Evolutionary conservation across 257 asterid genomes (phyloP).

Genomic region (Primulina eburnea): DNA sequence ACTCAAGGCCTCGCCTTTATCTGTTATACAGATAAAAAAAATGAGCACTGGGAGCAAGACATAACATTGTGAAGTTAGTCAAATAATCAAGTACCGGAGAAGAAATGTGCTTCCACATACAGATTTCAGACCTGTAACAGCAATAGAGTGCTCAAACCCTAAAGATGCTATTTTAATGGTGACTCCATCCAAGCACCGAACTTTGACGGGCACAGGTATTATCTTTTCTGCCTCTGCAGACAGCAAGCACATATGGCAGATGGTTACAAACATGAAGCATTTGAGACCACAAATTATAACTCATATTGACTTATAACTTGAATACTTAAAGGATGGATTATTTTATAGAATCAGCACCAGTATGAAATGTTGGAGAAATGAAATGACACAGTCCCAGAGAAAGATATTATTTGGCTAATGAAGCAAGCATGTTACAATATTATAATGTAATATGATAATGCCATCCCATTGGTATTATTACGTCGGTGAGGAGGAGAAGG

Average conservation of each 20-base stretch:
- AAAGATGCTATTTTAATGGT: constrained; percentile 52
- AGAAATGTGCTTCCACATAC: constrained; percentile 13
- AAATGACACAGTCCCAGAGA: too few relatives aligned
- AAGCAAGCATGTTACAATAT: too few relatives aligned
- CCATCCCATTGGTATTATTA: too few relatives aligned
- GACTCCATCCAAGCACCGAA: constrained; percentile 70
- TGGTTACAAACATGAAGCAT: neutral
- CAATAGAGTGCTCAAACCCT: constrained; percentile 93
- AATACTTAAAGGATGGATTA: too few relatives aligned
- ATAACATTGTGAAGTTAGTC: neutral
- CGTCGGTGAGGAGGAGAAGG: neutral
- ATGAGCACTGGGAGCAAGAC: constrained; percentile 12
- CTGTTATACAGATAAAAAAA: constrained; percentile 43
- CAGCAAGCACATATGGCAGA: constrained; percentile 21
- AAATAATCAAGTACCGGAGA: constrained; percentile 4
- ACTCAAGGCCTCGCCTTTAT: constrained; percentile 84
- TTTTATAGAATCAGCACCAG: too few relatives aligned
- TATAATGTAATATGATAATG: too few relatives aligned
- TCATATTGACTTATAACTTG: too few relatives aligned
- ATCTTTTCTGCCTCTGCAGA: constrained; percentile 72
- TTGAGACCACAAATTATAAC: neutral
- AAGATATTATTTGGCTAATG: too few relatives aligned
- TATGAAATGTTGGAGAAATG: too few relatives aligned
- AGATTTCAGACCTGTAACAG: constrained; percentile 72
- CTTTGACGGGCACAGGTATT: constrained; percentile 63